A percentile compares a stretch with the other conserved stretches of the same genome.
These are phyloP conservation scores for Phytophthora melonis DNA, from an alignment of 352 stramenopile species.

Conservation along the genomic window DNA sequence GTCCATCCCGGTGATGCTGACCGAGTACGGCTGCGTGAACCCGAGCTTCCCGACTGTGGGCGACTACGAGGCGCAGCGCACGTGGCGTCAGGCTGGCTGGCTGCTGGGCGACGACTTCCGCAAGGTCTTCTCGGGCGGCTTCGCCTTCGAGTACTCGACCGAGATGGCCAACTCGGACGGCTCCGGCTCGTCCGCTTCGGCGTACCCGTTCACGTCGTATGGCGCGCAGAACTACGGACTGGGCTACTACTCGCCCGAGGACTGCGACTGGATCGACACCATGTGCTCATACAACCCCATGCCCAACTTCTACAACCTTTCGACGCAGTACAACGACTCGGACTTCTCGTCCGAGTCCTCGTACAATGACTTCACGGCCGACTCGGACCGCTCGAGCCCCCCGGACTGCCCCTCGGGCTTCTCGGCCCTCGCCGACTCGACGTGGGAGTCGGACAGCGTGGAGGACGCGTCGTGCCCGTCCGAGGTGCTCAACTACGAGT, in stretches of 20 bases:
- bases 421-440: conserved; percentile 35
- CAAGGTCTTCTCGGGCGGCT: conserved; percentile 66
- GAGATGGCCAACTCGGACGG: conserved; percentile 74
- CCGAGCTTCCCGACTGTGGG: conserved; percentile 65
- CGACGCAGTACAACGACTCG: conserved; percentile 58
- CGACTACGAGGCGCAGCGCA: conserved; percentile 70
- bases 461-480: conserved; percentile 43
- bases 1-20: conserved; percentile 78
- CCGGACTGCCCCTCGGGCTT: conserved; percentile 44
- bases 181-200: conserved; percentile 38
- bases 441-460: conserved; percentile 44
- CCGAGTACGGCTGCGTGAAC: conserved; percentile 84
- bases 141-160: conserved; percentile 83
- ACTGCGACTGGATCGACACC: conserved; percentile 67
- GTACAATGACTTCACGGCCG: conserved; percentile 49
- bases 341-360: conserved; percentile 47
- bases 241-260: conserved; percentile 76
- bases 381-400: conserved; percentile 28
- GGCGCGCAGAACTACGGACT: conserved; percentile 84
- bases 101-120: conserved; percentile 51
- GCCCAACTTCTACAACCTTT: conserved; percentile 76
- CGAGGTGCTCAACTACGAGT: conserved; percentile 51
- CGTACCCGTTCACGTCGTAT: conserved; percentile 82
- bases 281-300: conserved; percentile 73
- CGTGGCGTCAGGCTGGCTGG: conserved; percentile 65